Evolutionary conservation across 176 grass and related monocot genomes (phyloP).

Genomic region (Hordeum marinum): DNA sequence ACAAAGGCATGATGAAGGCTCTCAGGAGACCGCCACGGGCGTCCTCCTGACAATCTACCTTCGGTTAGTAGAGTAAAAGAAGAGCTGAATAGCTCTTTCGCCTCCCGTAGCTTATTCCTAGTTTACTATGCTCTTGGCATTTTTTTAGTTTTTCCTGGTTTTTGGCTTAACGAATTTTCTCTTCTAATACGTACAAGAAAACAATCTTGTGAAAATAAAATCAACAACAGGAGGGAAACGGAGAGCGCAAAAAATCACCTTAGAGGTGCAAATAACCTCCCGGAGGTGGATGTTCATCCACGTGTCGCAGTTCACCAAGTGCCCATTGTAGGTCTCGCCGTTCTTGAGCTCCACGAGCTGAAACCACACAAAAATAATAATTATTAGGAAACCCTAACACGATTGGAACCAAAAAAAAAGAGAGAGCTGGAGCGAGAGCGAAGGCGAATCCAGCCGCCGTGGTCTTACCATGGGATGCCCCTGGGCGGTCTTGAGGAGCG

Average conservation of each 20-base stretch:
- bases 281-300: conserved; percentile 99
- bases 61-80: too few relatives aligned
- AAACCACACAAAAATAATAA: background rate
- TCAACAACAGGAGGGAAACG: background rate
- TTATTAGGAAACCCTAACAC: background rate
- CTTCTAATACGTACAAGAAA: too few relatives aligned
- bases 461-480: conserved; percentile 94
- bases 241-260: conserved; percentile 42
- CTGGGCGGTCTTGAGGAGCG: conserved; percentile 97
- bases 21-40: too few relatives aligned
- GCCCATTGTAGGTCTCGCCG: conserved; percentile 96
- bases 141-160: too few relatives aligned
- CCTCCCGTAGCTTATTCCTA: too few relatives aligned
- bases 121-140: too few relatives aligned
- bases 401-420: background rate
- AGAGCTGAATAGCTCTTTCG: too few relatives aligned
- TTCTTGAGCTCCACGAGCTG: conserved; percentile 99
- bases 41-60: too few relatives aligned
- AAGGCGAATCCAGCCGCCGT: background rate
- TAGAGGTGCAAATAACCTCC: conserved; percentile 98
- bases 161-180: too few relatives aligned
- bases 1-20: too few relatives aligned
- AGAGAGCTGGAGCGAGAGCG: background rate
- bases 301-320: conserved; percentile 98
- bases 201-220: background rate